Evolutionary conservation across 1,284 basidiomycete genomes (phyloP).

Genomic region (Apiotrichum gamsii): DNA sequence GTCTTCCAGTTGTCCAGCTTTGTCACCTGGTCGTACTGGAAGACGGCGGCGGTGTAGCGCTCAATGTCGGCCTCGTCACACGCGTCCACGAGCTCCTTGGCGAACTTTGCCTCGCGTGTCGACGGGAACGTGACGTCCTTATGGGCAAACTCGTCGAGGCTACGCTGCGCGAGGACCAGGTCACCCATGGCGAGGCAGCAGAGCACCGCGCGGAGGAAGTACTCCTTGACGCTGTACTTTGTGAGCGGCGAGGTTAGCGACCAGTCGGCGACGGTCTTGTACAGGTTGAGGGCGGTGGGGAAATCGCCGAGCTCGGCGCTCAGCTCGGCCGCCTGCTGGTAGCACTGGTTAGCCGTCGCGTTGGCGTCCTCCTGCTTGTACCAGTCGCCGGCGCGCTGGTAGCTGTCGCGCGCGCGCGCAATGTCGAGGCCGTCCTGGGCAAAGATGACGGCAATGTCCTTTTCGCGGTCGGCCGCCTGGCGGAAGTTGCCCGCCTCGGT

Average conservation of each 20-base stretch:
- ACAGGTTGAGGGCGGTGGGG: constrained; percentile 75
- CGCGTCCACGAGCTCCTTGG: constrained; percentile 67
- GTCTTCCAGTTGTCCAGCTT: constrained; percentile 96
- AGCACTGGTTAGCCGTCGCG: constrained; percentile 92
- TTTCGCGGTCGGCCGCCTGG: constrained; percentile 95
- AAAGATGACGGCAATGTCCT: constrained; percentile 91
- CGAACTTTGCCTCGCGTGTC: constrained; percentile 84
- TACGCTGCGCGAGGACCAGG: constrained; percentile 71
- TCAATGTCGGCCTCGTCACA: constrained; percentile 73
- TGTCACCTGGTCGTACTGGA: constrained; percentile 78
- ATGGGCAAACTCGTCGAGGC: constrained; percentile 65
- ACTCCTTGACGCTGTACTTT: constrained; percentile 98
- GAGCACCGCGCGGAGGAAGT: constrained; percentile 81
- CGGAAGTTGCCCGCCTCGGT: constrained; percentile 84
- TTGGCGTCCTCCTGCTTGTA: constrained; percentile 93
- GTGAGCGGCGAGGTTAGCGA: constrained; percentile 78
- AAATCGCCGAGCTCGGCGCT: constrained; percentile 85
- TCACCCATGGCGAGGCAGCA: constrained; percentile 88
- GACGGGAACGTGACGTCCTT: constrained; percentile 72
- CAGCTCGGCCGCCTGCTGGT: constrained; percentile 91
- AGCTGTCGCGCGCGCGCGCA: constrained; percentile 72
- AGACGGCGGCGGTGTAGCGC: constrained; percentile 61
- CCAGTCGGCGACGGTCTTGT: constrained; percentile 83
- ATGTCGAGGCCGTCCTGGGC: constrained; percentile 56
- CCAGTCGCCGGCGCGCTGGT: constrained; percentile 91